Percentiles rank a stretch among this genome's conserved stretches.
Conservation (phyloP, 2,329 filamentous ascomycete species). For the Oidium heveae region DNA sequence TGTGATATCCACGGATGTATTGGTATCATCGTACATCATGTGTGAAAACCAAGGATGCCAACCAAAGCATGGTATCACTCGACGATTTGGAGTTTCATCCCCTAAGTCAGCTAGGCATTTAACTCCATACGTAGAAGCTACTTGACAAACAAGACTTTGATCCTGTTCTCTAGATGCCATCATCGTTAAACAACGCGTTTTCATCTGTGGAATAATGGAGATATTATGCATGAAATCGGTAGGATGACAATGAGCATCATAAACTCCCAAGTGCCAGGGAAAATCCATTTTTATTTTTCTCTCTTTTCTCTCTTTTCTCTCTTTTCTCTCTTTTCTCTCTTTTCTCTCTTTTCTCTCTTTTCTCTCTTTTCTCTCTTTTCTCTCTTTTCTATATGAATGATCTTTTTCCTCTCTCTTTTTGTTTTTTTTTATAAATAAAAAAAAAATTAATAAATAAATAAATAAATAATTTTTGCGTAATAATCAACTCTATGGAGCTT, state of each 20-base stretch:
- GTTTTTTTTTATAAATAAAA: too few species aligned
- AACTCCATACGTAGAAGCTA: conserved; percentile 30
- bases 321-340: too few species aligned
- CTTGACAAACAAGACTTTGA: conserved; percentile 41
- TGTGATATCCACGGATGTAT: conserved; percentile 2
- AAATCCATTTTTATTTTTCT: conserved; percentile 18
- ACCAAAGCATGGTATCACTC: conserved; percentile 48
- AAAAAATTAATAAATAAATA: too few species aligned
- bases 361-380: too few species aligned
- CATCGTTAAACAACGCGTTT: conserved; percentile 37
- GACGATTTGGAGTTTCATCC: conserved; percentile 13
- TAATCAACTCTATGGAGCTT: too few species aligned
- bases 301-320: too few species aligned
- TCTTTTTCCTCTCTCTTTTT: too few species aligned
- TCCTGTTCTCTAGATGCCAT: conserved; percentile 60
- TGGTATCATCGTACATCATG: conserved; percentile 40
- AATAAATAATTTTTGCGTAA: too few species aligned
- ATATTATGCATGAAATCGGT: conserved; percentile 49
- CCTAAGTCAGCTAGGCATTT: conserved; percentile 10
- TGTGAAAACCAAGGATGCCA: conserved; percentile 79
- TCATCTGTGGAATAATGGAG: conserved; percentile 34
- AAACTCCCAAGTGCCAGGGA: conserved; percentile 47
- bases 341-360: too few species aligned
- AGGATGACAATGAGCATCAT: conserved; percentile 64
- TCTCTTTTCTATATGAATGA: too few species aligned